Conservation (phyloP, 2,329 filamentous ascomycete species). For the Trichoderma sp. region DNA sequence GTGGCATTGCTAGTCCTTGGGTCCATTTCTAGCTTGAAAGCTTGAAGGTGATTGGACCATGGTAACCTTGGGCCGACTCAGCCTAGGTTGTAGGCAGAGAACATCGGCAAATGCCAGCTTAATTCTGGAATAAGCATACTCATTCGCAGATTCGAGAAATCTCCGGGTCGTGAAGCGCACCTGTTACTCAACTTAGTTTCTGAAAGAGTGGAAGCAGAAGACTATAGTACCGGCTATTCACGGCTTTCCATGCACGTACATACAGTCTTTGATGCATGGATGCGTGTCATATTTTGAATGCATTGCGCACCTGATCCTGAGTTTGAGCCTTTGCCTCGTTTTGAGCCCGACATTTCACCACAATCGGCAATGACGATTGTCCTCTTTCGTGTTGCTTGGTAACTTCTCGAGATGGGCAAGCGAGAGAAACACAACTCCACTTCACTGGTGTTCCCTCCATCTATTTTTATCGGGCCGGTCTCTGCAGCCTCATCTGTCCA, state of each 20-base stretch:
- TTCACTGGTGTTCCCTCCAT: neutral
- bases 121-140: neutral
- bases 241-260: neutral
- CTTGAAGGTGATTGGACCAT: neutral
- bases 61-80: neutral
- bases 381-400: neutral
- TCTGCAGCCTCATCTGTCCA: slow-evolving; percentile 4
- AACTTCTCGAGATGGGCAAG: slow-evolving; percentile 1
- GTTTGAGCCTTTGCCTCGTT: neutral
- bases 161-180: neutral
- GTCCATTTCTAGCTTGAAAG: neutral
- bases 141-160: neutral
- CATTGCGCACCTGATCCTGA: neutral
- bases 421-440: neutral
- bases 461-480: slow-evolving; percentile 4
- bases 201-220: neutral
- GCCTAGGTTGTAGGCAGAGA: neutral
- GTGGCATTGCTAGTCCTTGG: neutral
- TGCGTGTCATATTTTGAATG: neutral
- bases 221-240: neutral
- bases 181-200: neutral
- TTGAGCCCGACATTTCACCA: neutral
- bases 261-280: neutral
- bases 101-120: neutral
- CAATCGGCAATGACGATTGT: neutral